A percentile compares a stretch with the other conserved stretches of the same genome.
phyloP scores from a whole-genome alignment of 192 early-diverging fungal genomes.

The Podila epicladia region DNA sequence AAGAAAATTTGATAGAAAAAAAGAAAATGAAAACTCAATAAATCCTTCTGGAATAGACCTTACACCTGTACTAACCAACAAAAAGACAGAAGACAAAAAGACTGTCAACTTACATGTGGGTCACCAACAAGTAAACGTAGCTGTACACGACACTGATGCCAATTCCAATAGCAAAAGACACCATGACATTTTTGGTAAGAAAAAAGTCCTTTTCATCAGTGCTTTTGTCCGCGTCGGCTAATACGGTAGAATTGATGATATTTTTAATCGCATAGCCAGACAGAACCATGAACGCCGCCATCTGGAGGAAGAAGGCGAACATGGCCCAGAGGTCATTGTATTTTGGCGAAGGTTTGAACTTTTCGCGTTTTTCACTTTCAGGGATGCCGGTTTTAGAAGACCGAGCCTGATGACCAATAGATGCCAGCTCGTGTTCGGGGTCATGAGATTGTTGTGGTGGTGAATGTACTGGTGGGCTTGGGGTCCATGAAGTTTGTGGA shows the following conservation, averaged over 20 bases:
- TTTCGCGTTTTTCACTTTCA: slow-evolving; percentile 5
- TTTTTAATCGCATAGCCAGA: slow-evolving; percentile 21
- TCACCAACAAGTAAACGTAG: slow-evolving; percentile 56
- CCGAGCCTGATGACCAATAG: slow-evolving; percentile 9
- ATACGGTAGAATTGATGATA: slow-evolving; percentile 53
- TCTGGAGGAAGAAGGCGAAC: slow-evolving; percentile 32
- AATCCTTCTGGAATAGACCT: not conserved
- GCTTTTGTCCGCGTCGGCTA: slow-evolving; percentile 1
- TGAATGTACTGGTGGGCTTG: slow-evolving; percentile 5
- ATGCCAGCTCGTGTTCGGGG: slow-evolving; percentile 10
- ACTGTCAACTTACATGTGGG: slow-evolving; percentile 53
- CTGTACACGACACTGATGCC: slow-evolving; percentile 55
- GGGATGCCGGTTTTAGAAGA: not conserved
- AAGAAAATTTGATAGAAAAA: not conserved
- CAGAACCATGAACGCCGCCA: slow-evolving; percentile 17
- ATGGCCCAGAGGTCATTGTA: slow-evolving; percentile 28
- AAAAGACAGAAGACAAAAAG: slow-evolving; percentile 2
- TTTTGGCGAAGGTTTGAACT: slow-evolving; percentile 25
- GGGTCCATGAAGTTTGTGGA: no score
- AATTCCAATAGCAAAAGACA: slow-evolving; percentile 61
- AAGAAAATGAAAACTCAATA: not conserved
- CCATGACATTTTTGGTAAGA: slow-evolving; percentile 14
- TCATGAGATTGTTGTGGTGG: slow-evolving; percentile 1
- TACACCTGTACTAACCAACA: not conserved
- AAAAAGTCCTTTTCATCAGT: slow-evolving; percentile 13